Evolutionary conservation across 805 yeast species (phyloP), one percentile per base, ranked within the genome.

Genomic region (Ogataea paraovalis): DNA sequence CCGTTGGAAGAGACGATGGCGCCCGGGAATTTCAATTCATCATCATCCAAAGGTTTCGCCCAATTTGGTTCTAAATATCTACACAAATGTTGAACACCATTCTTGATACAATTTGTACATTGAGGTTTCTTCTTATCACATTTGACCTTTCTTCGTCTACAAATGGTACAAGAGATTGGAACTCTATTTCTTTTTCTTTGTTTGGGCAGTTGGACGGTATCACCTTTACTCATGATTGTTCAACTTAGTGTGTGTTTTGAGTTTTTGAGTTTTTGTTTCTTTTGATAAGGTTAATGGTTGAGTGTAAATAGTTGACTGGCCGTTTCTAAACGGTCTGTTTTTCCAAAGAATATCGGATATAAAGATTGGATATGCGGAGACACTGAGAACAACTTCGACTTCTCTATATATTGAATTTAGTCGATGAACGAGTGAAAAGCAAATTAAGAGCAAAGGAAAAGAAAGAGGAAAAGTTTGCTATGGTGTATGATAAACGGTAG

Each of bases 11-110:
- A 37, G 8, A 52, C 46, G 6, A 48, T 45, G 3, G 62, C 42
- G 7, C 59, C 59, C 1, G 62, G 58, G 33, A 59, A 47, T 30
- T 54, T 57, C 30, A 62, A 47, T 41, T 65, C 70, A 7, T 59
- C 60, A n/a, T 64, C 68, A 19, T 57, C 58, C 56, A 62, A 49
- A 4, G 75, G 75, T 47, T 72, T 73, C 0, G 83, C 83, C 84
- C 84, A 79, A n/a, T 72, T 67, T 38, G 82, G 84, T 51, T 77
- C 82, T 54, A 79, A 68, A 53, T 78, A 79, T 44, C 76, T 78
- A 49, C 84, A 79, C 18, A 79, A 62, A 57, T 79, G 83, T 7
- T 75, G 75, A 14, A 79, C 83, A 2, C 82, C 83, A 14, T 80
- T 78, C 55, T 76, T 75, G 32, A 72, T 70, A 66, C 84, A 79